A percentile compares a stretch with the other conserved stretches of the same genome.
These are phyloP conservation scores for Scopulariopsis brevicaulis DNA, from an alignment of 2,329 filamentous ascomycete genomes.

Conservation along the genomic window DNA sequence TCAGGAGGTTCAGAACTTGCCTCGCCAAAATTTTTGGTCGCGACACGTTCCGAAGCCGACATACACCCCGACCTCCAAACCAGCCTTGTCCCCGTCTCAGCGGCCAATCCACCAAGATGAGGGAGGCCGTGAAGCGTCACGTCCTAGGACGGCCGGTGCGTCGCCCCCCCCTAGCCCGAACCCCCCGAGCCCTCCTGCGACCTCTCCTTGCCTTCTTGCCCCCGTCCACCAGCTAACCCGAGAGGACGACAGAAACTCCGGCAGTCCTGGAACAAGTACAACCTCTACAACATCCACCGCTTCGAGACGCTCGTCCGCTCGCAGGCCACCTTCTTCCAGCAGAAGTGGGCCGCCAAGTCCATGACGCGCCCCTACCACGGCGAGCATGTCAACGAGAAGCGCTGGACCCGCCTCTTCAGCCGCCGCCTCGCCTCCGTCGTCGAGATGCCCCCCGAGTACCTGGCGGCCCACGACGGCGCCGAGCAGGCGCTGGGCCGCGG, in stretches of 20 bases:
- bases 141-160: slow-evolving; percentile 9
- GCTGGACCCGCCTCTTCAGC: slow-evolving; percentile 91
- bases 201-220: not conserved
- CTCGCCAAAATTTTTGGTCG: slow-evolving; percentile 9
- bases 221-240: not conserved
- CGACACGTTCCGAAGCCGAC: not conserved
- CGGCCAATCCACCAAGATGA: slow-evolving; percentile 9
- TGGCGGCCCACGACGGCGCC: slow-evolving; percentile 73
- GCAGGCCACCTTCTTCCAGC: slow-evolving; percentile 74
- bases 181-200: not conserved
- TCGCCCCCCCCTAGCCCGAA: not conserved
- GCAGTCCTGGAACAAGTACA: slow-evolving; percentile 96
- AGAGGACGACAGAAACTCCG: slow-evolving; percentile 61
- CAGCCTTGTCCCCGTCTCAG: slow-evolving; percentile 1
- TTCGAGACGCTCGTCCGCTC: slow-evolving; percentile 21
- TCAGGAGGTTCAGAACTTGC: not conserved
- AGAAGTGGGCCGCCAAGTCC: slow-evolving; percentile 93
- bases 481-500: slow-evolving; percentile 76
- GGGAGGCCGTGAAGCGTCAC: slow-evolving; percentile 10
- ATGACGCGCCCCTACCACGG: slow-evolving; percentile 81
- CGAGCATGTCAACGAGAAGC: slow-evolving; percentile 83
- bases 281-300: slow-evolving; percentile 75
- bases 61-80: slow-evolving; percentile 1
- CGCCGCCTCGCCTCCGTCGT: slow-evolving; percentile 71
- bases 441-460: slow-evolving; percentile 70